Conservation (phyloP, 495 filamentous ascomycete species). For the Aspergillus incahuasiensis region DNA sequence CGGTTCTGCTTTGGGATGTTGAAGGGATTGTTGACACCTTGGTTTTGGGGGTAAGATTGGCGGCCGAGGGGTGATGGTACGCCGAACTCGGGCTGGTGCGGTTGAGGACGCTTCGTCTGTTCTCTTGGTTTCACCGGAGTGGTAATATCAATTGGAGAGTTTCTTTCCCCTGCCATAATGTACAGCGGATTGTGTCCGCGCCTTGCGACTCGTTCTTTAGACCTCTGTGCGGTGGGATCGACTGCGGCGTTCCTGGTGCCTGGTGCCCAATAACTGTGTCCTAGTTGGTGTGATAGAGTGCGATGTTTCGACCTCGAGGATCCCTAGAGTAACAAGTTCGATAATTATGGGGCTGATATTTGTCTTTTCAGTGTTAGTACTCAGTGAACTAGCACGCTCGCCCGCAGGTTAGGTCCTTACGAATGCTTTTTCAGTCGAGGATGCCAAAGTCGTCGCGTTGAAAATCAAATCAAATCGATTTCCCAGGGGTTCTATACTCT, state of each 20-base stretch:
- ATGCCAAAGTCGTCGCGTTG: background rate
- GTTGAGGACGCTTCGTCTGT: conserved; percentile 22
- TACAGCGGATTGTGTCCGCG: background rate
- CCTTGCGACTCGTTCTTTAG: background rate
- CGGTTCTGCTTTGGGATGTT: conserved; percentile 49
- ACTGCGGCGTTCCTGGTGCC: background rate
- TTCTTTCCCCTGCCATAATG: conserved; percentile 42
- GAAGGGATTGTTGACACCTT: conserved; percentile 43
- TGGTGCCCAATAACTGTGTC: background rate
- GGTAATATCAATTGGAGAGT: conserved; percentile 30
- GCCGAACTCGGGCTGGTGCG: conserved; percentile 53
- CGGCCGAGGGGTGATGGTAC: conserved; percentile 48
- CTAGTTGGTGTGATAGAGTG: no score
- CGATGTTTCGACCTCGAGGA: background rate
- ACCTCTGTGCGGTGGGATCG: background rate
- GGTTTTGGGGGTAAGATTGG: conserved; percentile 33
- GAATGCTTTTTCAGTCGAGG: background rate
- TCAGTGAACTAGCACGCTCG: background rate
- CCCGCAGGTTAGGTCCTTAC: background rate
- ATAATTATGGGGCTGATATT: background rate
- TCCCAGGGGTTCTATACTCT: background rate
- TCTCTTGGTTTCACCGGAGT: conserved; percentile 29
- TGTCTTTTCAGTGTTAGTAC: background rate
- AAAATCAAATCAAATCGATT: background rate
- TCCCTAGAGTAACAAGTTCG: no score